Evolutionary conservation across 768 basidiomycete genomes (phyloP).

Genomic region (Terana coerulea): DNA sequence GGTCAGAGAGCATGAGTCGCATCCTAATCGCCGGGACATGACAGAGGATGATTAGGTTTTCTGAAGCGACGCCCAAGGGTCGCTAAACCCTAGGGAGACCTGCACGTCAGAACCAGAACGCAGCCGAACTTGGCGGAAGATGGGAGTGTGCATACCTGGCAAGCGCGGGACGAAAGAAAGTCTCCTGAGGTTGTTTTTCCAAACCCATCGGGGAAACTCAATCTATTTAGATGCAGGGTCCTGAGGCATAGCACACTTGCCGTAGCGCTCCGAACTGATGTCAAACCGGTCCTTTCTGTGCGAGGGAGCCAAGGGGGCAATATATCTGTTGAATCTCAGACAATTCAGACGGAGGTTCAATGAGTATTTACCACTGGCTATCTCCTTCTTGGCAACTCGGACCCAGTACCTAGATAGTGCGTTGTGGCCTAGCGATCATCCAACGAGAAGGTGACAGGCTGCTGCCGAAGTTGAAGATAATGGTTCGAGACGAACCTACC

Average conservation of each 20-base stretch:
- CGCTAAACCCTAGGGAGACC: not conserved
- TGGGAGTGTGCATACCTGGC: not conserved
- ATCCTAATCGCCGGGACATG: slow-evolving; percentile 9
- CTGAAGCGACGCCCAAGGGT: not conserved
- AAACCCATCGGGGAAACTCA: slow-evolving; percentile 11
- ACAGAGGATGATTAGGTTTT: slow-evolving; percentile 12
- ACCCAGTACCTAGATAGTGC: too few relatives aligned
- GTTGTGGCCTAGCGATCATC: too few relatives aligned
- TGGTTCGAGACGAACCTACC: too few relatives aligned
- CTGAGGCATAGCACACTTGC: slow-evolving; percentile 1
- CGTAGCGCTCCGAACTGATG: slow-evolving; percentile 8
- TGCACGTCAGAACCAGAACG: not conserved
- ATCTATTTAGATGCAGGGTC: slow-evolving; percentile 7
- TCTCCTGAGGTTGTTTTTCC: slow-evolving; percentile 14
- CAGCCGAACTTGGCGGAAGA: slow-evolving; percentile 10
- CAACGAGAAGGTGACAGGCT: too few relatives aligned
- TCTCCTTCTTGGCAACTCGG: slow-evolving; percentile 8
- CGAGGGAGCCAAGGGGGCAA: not conserved
- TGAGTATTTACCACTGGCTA: slow-evolving; percentile 6
- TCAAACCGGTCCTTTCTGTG: not conserved
- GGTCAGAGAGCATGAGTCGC: slow-evolving; percentile 10
- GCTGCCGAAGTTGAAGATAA: too few relatives aligned
- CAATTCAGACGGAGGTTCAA: slow-evolving; percentile 3
- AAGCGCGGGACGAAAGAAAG: slow-evolving; percentile 9
- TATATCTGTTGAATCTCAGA: not conserved